phyloP scores from a whole-genome alignment of 257 asterid species.

The Nicotiana knightiana region DNA sequence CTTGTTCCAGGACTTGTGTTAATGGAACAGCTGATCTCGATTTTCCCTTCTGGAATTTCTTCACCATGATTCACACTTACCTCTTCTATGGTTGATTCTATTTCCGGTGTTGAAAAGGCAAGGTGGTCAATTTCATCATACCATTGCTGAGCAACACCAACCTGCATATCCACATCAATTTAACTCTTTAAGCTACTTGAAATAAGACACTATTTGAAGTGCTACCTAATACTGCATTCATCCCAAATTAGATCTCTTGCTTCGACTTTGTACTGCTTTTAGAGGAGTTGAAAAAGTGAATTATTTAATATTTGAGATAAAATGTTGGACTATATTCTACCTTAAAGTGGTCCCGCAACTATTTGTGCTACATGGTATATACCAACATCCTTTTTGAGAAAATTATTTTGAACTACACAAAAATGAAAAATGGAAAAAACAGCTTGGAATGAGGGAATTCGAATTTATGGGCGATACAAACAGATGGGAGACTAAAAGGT shows the following conservation, averaged over 20 bases:
- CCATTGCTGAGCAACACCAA: slow-evolving; percentile 67
- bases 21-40: slow-evolving; percentile 50
- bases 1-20: slow-evolving; percentile 96
- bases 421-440: not conserved
- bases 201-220: not conserved
- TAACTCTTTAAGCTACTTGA: slow-evolving; percentile 14
- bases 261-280: not conserved
- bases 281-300: not conserved
- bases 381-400: not conserved
- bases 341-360: not conserved
- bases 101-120: slow-evolving; percentile 32
- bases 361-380: not conserved
- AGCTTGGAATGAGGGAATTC: not conserved
- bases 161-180: slow-evolving; percentile 35
- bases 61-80: slow-evolving; percentile 16
- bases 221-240: not conserved
- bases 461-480: not conserved
- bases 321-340: not conserved
- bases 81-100: slow-evolving; percentile 27
- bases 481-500: not conserved
- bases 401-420: not conserved
- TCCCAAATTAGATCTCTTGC: not conserved
- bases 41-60: slow-evolving; percentile 41
- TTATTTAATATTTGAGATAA: not conserved
- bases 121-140: slow-evolving; percentile 72